Base-by-base conservation (phyloP, 2,329 filamentous ascomycete genomes). In the Cercospora sp. region DNA sequence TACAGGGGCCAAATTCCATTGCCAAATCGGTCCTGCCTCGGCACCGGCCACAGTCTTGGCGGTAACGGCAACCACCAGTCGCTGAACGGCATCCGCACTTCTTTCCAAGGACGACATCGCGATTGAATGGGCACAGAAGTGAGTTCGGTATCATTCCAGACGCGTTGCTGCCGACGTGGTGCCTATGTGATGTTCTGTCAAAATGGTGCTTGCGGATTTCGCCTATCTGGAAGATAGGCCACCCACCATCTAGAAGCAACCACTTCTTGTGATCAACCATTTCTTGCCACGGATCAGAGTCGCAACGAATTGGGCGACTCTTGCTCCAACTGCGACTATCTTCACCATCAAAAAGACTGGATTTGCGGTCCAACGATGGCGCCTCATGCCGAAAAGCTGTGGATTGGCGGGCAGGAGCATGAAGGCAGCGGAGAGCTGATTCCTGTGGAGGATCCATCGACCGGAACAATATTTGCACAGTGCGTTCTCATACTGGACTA, bases 391-490 rank as follows among this genome's bases (percentile, higher is more conserved):
- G 66, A 67, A 26, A 48, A 53, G 16, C 31, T 67, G 16, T 69
- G 64, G 67, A 36, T 67, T 30, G 64, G 48, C 5, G 67, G 67
- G 20, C 18, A 62, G 48, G 67, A 69, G 9, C 18, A 30, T 48
- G 57, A 18, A 33, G 67, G 65, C 33, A 64, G 31, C 16, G 57
- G 48, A 5, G 64, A 65, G 18, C 18, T 57, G 20, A 82, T 88
- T 63, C 77, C 81, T 0, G 75, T 88, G 51, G 84, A 87, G 71
- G 81, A 88, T 70, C 86, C 86, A 13, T 80, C 85, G 0, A 86
- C 81, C 0, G 83, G 84, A 20, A 81, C 86, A 59, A 78, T 84
- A 6, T 85, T 88, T 66, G 84, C 85, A 42, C 74, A 82, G 83
- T 85, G 74, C 10, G 40, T 18, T 36, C 53, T 13, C 18, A 48